phyloP scores from a whole-genome alignment of 371 early-diverging fungal genomes.

The Entomophthora muscae region DNA sequence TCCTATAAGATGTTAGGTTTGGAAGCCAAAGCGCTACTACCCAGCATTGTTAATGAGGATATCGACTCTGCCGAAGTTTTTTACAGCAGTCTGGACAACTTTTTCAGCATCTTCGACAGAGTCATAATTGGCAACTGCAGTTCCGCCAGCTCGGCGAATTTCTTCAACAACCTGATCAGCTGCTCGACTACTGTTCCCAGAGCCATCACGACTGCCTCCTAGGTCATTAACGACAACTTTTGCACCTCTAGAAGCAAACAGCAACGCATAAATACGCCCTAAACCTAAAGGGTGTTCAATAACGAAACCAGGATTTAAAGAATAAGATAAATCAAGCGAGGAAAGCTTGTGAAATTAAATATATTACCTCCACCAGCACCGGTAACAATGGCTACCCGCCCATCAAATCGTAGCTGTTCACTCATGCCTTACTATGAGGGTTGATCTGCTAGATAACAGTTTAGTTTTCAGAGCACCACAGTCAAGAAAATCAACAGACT shows the following conservation, averaged over 20 bases:
- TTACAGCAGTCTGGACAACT: constrained; percentile 89
- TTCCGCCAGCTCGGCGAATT: constrained; percentile 76
- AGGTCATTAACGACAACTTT: constrained; percentile 84
- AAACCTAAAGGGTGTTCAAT: constrained; percentile 35
- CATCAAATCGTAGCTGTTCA: constrained; percentile 52
- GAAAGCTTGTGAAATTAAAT: constrained; percentile 2
- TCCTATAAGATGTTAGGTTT: too few relatives aligned
- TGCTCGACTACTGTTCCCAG: constrained; percentile 51
- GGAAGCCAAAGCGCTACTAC: too few relatives aligned
- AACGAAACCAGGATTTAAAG: too few relatives aligned
- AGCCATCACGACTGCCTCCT: constrained; percentile 66
- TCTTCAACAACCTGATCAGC: constrained; percentile 94
- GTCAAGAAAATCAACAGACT: too few relatives aligned
- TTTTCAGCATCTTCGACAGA: constrained; percentile 91
- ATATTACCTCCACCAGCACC: constrained; percentile 95
- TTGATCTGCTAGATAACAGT: too few relatives aligned
- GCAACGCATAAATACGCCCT: constrained; percentile 80
- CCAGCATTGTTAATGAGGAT: constrained; percentile 95
- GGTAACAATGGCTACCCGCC: constrained; percentile 85
- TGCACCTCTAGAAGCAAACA: constrained; percentile 78
- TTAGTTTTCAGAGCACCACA: too few relatives aligned
- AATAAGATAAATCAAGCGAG: too few relatives aligned
- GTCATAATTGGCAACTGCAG: constrained; percentile 94
- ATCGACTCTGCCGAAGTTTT: constrained; percentile 88
- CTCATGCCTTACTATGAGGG: too few relatives aligned